These are phyloP conservation scores for Penicillium desertorum DNA, from an alignment of 495 filamentous ascomycete genomes.

Conservation along the genomic window DNA sequence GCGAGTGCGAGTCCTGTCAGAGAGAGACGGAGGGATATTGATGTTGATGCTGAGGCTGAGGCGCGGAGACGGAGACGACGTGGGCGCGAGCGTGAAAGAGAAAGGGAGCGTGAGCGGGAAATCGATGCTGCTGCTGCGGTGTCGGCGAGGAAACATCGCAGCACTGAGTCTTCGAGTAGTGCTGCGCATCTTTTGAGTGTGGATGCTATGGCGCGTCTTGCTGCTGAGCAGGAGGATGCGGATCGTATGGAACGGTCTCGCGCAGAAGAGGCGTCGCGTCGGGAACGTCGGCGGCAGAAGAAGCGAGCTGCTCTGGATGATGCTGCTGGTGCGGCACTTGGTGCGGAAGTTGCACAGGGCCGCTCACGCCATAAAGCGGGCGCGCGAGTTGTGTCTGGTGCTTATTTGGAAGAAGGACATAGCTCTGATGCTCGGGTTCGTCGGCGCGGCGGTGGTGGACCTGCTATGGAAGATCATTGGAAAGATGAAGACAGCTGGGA, in stretches of 20 bases:
- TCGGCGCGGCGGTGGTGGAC: constrained; percentile 39
- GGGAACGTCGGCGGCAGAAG: constrained; percentile 38
- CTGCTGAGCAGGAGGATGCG: constrained; percentile 53
- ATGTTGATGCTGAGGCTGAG: constrained; percentile 17
- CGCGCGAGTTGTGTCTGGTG: constrained; percentile 65
- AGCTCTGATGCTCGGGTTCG: constrained; percentile 40
- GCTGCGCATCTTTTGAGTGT: constrained; percentile 43
- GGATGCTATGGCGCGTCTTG: constrained; percentile 60
- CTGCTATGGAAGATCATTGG: constrained; percentile 30
- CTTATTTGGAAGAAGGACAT: constrained; percentile 64
- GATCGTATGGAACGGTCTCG: constrained; percentile 23
- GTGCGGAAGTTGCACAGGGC: constrained; percentile 27
- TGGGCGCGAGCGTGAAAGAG: constrained; percentile 22
- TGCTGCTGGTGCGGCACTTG: constrained; percentile 22
- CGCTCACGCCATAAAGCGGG: constrained; percentile 46
- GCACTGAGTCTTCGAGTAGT: constrained; percentile 42
- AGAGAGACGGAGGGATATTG: constrained; percentile 24
- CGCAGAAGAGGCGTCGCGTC: constrained; percentile 36
- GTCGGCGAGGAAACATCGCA: constrained; percentile 37
- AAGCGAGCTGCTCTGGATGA: constrained; percentile 34
- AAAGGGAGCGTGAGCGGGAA: constrained; percentile 20
- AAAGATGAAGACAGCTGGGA: constrained; percentile 38
- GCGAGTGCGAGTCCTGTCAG: constrained; percentile 24
- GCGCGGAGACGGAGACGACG: constrained; percentile 24
- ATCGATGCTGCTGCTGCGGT: constrained; percentile 19